A percentile compares a stretch with the other conserved stretches of the same genome.
phyloP scores from a whole-genome alignment of 345 rosid genomes.

The Rhodomyrtus tomentosa region DNA sequence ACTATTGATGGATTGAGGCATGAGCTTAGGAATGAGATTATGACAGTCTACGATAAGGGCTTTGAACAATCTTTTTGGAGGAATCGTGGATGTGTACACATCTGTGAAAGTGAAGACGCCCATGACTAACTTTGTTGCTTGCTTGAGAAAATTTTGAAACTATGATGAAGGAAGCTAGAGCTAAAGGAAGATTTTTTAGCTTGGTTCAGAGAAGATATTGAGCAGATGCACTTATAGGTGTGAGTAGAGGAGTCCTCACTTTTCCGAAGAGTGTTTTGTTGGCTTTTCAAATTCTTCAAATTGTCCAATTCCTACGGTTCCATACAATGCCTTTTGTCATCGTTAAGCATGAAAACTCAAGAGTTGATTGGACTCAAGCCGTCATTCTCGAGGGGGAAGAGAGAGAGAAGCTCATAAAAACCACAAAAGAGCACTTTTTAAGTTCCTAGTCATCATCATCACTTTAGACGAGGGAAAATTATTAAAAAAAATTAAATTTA shows the following conservation, averaged over 20 bases:
- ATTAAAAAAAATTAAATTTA: too few species aligned
- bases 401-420: background rate
- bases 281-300: background rate
- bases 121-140: background rate
- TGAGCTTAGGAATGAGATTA: slow-evolving; percentile 12
- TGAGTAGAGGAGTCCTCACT: background rate
- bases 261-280: background rate
- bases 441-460: background rate
- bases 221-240: background rate
- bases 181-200: background rate
- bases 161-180: background rate
- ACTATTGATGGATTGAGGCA: slow-evolving; percentile 19
- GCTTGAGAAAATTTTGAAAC: background rate
- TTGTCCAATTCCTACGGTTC: background rate
- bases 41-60: slow-evolving; percentile 14
- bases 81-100: slow-evolving; percentile 10
- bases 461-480: background rate
- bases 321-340: background rate
- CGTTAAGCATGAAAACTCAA: background rate
- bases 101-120: slow-evolving; percentile 10
- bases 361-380: background rate
- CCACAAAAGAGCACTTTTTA: background rate
- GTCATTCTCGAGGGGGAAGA: background rate
- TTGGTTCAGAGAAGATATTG: background rate
- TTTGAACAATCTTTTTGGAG: slow-evolving; percentile 16